These are phyloP conservation scores for Priceomyces medius DNA, from an alignment of 805 yeast species.

Conservation along the genomic window DNA sequence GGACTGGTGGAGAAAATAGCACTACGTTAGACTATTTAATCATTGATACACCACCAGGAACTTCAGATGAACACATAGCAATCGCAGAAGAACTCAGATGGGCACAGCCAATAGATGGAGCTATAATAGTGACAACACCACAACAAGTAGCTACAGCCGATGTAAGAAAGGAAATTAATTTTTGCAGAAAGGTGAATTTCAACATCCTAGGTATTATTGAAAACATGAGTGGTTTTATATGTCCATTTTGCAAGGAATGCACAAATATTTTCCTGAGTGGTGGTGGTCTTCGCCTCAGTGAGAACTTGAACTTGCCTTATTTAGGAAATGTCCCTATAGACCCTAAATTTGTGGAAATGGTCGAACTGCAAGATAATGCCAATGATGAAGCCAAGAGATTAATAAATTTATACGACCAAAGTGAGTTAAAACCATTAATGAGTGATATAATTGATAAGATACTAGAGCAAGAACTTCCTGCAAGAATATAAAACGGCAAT, in stretches of 20 bases:
- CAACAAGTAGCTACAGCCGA: slow-evolving; percentile 92
- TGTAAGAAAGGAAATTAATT: slow-evolving; percentile 89
- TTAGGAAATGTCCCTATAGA: slow-evolving; percentile 92
- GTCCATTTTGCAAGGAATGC: slow-evolving; percentile 91
- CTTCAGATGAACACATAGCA: slow-evolving; percentile 96
- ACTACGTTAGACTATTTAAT: slow-evolving; percentile 64
- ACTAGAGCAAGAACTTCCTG: slow-evolving; percentile 28
- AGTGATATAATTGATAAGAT: slow-evolving; percentile 34
- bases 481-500: slow-evolving; percentile 14
- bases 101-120: slow-evolving; percentile 77
- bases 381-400: slow-evolving; percentile 21
- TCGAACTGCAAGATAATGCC: slow-evolving; percentile 60
- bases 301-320: slow-evolving; percentile 58
- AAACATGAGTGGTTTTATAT: slow-evolving; percentile 94
- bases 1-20: slow-evolving; percentile 81
- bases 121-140: slow-evolving; percentile 94
- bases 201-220: slow-evolving; percentile 83
- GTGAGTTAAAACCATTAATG: slow-evolving; percentile 40
- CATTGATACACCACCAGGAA: slow-evolving; percentile 98
- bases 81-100: slow-evolving; percentile 84
- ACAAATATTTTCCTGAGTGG: slow-evolving; percentile 92
- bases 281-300: slow-evolving; percentile 80
- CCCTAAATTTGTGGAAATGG: slow-evolving; percentile 82
- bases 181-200: slow-evolving; percentile 83
- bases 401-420: slow-evolving; percentile 33